Base-by-base conservation (phyloP, 129 eudicot genomes). In the Heracleum sosnowskyi region DNA sequence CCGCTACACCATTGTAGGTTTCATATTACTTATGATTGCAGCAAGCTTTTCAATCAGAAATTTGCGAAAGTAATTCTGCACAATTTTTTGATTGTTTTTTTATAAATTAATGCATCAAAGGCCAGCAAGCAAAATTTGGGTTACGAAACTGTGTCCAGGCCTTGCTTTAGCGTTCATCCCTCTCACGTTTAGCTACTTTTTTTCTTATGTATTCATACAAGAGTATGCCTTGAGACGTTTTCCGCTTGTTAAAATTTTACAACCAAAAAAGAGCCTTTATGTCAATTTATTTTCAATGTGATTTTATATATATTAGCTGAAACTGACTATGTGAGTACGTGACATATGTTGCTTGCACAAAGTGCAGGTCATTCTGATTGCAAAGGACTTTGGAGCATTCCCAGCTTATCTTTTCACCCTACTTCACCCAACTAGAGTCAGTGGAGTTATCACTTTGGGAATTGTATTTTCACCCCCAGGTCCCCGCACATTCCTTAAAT, bases 381-480 rank as follows among this genome's bases (percentile, higher is more conserved):
- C 75, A 35, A 85, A 85, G 63, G 85, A 85, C 76, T 78, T 74
- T 78, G 88, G 88, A 71, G 80, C 85, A 2, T 36, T 53, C 11
- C 69, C 76, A 11, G 83, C 41, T 45, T 78, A 76, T 75, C 71
- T 77, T 22, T 29, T 81, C 51, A 79, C 81, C 39, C 82, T 81
- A 24, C 77, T 81, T 66, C 72, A 77, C 70, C 84, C 84, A 45
- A 64, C 44, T 5, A 76, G 84, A 74, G 81, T 82, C 46, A 72
- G 51, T 13, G 84, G 77, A 55, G 39, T 82, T 18, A 60, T 34
- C 13, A 33, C 81, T 20, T 35, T 77, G 39, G 84, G 81, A 0
- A 75, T 82, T 0, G 77, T 77, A 41, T 82, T 39, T 33, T 1
- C 77, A 17, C 78, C 78, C 55, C 60, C 57, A 7, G 24, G 77